Conservation (phyloP, 345 rosid species). For the Lepidium sativum region DNA sequence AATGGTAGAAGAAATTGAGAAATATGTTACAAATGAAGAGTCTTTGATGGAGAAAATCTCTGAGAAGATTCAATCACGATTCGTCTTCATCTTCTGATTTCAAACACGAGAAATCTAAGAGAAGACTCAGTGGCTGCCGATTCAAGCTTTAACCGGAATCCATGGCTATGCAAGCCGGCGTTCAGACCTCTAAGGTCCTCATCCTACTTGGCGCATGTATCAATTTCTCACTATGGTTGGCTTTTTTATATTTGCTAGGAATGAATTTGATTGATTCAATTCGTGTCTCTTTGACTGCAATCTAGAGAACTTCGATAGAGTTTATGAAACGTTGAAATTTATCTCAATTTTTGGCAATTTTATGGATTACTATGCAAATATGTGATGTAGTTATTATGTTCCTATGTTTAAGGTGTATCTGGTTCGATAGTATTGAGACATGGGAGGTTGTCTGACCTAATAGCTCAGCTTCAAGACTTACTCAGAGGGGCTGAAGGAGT, state of each 20-base stretch:
- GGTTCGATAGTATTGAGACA: slow-evolving; percentile 65
- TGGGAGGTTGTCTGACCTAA: slow-evolving; percentile 66
- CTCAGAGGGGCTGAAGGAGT: slow-evolving; percentile 62
- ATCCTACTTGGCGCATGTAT: slow-evolving; percentile 81
- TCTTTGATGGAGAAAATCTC: too few species aligned
- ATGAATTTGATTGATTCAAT: background rate
- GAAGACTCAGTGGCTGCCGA: background rate
- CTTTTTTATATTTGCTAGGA: background rate
- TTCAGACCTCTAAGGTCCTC: slow-evolving; percentile 72
- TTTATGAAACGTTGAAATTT: background rate
- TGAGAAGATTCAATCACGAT: too few species aligned
- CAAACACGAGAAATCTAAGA: too few species aligned
- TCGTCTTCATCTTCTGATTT: too few species aligned
- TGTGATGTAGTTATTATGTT: background rate
- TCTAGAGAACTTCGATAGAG: background rate
- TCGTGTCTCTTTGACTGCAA: slow-evolving; percentile 9
- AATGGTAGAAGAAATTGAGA: too few species aligned
- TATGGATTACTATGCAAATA: background rate
- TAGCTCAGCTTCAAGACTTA: slow-evolving; percentile 73
- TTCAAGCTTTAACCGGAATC: slow-evolving; percentile 12
- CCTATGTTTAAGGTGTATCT: slow-evolving; percentile 47
- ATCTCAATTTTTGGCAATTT: background rate
- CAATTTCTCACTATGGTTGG: background rate
- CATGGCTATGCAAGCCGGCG: slow-evolving; percentile 89
- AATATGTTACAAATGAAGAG: too few species aligned